Evolutionary conservation across 345 rosid species (phyloP), one percentile per base, ranked within the genome.

Genomic region (Pseudoturritis turrita): DNA sequence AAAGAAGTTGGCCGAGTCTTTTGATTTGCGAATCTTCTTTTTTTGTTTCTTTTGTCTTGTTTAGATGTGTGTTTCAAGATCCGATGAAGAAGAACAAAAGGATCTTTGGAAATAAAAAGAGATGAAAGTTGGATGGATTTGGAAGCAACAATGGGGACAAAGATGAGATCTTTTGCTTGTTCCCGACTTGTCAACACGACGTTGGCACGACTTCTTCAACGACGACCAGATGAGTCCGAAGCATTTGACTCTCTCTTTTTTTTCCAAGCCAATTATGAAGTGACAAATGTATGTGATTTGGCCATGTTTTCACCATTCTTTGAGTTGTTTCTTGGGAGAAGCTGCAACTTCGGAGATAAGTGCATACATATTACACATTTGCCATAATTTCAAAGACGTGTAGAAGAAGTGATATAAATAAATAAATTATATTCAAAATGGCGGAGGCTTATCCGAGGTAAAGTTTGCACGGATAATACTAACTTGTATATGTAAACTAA

Each of bases 111-210:
- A 45, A 39, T 62, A 46, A n/a, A 69, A 46, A 22, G 26, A 45
- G 43, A 44, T 19, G 52, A 7, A 44, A 70, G 74, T 70, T 22
- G 35, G 74, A 33, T 11, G 9, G 63, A 52, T 68, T 18, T 68
- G 35, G 69, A 59, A 75, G 78, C 70, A 63, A 52, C 11, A 70
- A 46, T 7, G 33, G 3, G 46, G 17, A 57, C 19, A 9, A 59
- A 51, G 36, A 74, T 29, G 2, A 37, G 54, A 67, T 68, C 23
- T 55, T 68, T 22, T 43, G 33, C 47, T 41, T 68, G 73, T 60
- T 68, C 49, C 35, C 13, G 56, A 75, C 69, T 68, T 75, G 74
- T 75, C 79, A 68, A 75, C 79, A 68, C 79, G 69, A 75, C 52
- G 64, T 33, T 50, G 78, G 7, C 73, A 67, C 49, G 78, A 75